Percentiles rank a stretch among this genome's conserved stretches.
Conservation (phyloP, 2,329 filamentous ascomycete genomes). For the Lecanosticta acicola region DNA sequence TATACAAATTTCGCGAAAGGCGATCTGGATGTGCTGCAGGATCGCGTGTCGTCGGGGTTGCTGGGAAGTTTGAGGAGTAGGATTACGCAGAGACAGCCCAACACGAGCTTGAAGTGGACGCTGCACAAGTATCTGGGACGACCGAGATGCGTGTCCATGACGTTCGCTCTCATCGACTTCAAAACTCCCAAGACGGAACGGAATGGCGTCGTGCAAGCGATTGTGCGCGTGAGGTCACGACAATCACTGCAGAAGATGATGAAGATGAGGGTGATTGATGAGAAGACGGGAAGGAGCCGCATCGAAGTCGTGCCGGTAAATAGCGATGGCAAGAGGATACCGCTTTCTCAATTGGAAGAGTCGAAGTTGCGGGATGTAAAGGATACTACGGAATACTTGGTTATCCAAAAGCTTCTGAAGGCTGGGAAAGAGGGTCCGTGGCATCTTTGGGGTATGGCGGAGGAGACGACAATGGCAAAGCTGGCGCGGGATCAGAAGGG, state of each 20-base stretch:
- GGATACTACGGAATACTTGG: slow-evolving; percentile 46
- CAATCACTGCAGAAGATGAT: slow-evolving; percentile 26
- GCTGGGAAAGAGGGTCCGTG: slow-evolving; percentile 39
- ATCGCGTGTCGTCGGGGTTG: slow-evolving; percentile 21
- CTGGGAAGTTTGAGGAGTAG: slow-evolving; percentile 29
- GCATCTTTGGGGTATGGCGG: slow-evolving; percentile 47
- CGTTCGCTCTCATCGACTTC: slow-evolving; percentile 10
- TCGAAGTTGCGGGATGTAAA: slow-evolving; percentile 30
- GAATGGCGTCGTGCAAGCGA: slow-evolving; percentile 27
- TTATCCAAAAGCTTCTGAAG: slow-evolving; percentile 44
- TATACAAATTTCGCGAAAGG: slow-evolving; percentile 45
- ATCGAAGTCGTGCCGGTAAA: slow-evolving; percentile 30
- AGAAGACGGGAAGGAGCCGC: slow-evolving; percentile 6
- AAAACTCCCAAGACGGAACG: slow-evolving; percentile 24
- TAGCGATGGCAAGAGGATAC: slow-evolving; percentile 23
- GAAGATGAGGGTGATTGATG: slow-evolving; percentile 16
- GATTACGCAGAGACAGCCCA: slow-evolving; percentile 34
- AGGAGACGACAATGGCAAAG: too few species aligned
- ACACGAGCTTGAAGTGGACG: slow-evolving; percentile 26
- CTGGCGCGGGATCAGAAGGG: too few species aligned
- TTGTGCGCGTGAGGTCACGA: slow-evolving; percentile 26
- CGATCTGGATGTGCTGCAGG: slow-evolving; percentile 23
- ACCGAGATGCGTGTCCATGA: slow-evolving; percentile 26
- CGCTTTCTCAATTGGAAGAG: slow-evolving; percentile 33
- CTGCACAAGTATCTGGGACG: slow-evolving; percentile 24